Percentiles rank a stretch among this genome's conserved stretches.
Evolutionary conservation across 176 grass and related monocot genomes (phyloP).

Genomic region (Oryza glumipatula): DNA sequence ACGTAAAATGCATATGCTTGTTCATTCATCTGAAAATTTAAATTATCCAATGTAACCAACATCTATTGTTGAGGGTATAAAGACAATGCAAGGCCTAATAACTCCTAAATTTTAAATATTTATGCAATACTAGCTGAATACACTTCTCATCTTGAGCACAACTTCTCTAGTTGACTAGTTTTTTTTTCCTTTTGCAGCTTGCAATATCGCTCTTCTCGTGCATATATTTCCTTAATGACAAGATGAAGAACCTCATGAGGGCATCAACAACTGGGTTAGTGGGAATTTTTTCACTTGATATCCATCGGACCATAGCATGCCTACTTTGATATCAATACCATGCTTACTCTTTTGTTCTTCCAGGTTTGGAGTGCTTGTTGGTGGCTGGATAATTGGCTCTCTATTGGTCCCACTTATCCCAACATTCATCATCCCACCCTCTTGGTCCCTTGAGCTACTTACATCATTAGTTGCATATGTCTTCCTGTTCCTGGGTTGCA

Average conservation of each 20-base stretch:
- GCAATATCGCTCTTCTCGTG: conserved; percentile 86
- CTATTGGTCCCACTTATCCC: conserved; percentile 79
- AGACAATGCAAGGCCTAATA: background rate
- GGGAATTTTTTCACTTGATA: background rate
- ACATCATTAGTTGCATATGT: conserved; percentile 84
- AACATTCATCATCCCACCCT: conserved; percentile 70
- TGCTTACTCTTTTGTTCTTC: conserved; percentile 29
- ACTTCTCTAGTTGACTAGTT: background rate
- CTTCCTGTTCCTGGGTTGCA: conserved; percentile 86
- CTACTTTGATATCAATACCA: conserved; percentile 20
- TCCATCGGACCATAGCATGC: background rate
- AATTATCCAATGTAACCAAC: background rate
- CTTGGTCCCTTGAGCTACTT: conserved; percentile 95
- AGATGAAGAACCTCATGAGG: conserved; percentile 89
- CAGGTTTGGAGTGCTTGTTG: conserved; percentile 86
- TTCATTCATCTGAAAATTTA: conserved; percentile 13
- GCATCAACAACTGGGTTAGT: conserved; percentile 80
- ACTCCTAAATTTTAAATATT: background rate
- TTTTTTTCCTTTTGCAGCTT: conserved; percentile 66
- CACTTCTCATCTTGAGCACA: conserved; percentile 2
- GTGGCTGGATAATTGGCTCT: conserved; percentile 82
- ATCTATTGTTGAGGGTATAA: background rate
- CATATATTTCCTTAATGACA: conserved; percentile 97
- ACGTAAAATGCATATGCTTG: background rate
- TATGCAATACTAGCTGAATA: background rate